Percentiles rank a stretch among this genome's conserved stretches.
Evolutionary conservation across 176 grass and related monocot genomes (phyloP).

Genomic region (Paspalum vaginatum): DNA sequence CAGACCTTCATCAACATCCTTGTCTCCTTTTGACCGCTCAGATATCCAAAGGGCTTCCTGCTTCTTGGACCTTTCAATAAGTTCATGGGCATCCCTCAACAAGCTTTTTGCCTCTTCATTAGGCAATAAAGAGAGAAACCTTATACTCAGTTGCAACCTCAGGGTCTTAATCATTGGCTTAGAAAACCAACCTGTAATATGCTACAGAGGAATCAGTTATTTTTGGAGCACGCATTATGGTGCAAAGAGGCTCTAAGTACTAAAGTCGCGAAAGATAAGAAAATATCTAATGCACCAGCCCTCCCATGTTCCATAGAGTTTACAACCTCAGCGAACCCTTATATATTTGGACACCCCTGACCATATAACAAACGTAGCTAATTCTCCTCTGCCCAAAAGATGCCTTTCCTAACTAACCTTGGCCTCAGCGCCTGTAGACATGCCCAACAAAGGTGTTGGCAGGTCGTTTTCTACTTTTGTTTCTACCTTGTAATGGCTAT

Average conservation of each 20-base stretch:
- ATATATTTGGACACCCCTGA: too few relatives aligned
- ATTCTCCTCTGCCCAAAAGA: too few relatives aligned
- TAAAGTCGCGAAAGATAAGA: background rate
- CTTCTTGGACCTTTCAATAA: conserved; percentile 81
- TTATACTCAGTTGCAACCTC: conserved; percentile 73
- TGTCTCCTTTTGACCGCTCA: conserved; percentile 50
- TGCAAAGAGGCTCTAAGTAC: conserved; percentile 12
- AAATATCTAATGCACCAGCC: too few relatives aligned
- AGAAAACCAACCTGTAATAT: conserved; percentile 88
- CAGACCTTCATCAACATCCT: conserved; percentile 57
- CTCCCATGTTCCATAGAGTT: too few relatives aligned
- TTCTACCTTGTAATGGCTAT: too few relatives aligned
- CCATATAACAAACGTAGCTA: too few relatives aligned
- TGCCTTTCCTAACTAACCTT: too few relatives aligned
- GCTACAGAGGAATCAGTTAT: conserved; percentile 55
- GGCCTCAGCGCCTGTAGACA: too few relatives aligned
- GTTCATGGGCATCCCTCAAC: conserved; percentile 52
- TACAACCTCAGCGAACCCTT: too few relatives aligned
- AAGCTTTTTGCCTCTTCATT: conserved; percentile 51
- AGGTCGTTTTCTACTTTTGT: too few relatives aligned
- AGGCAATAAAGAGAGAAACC: conserved; percentile 73
- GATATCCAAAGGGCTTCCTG: conserved; percentile 64
- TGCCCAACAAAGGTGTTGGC: too few relatives aligned
- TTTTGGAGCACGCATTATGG: conserved; percentile 29
- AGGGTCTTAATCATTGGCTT: conserved; percentile 66